Percentiles rank a stretch among this genome's conserved stretches.
Evolutionary conservation across 2,329 filamentous ascomycete species (phyloP).

Genomic region (Fusarium buharicum): DNA sequence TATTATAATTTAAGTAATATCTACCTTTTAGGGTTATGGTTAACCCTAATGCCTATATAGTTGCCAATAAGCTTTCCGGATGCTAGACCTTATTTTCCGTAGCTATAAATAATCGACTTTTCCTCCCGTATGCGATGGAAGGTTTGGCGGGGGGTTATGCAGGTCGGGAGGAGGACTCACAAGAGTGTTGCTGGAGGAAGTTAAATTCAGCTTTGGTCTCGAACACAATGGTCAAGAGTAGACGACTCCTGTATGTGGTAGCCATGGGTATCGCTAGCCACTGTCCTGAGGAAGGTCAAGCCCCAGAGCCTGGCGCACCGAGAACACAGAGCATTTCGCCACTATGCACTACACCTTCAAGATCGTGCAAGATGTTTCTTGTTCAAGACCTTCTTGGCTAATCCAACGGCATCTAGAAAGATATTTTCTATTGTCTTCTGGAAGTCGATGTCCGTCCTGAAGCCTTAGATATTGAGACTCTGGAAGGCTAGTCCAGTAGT

Average conservation of each 20-base stretch:
- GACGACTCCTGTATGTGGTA: conserved; percentile 70
- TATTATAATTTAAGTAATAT: too few relatives aligned
- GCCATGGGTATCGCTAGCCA: conserved; percentile 81
- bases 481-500: conserved; percentile 39
- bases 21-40: too few relatives aligned
- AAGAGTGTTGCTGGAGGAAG: too few relatives aligned
- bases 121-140: too few relatives aligned
- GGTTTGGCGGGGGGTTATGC: too few relatives aligned
- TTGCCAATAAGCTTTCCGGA: too few relatives aligned
- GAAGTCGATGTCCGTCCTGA: conserved; percentile 36
- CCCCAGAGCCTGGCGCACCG: conserved; percentile 73
- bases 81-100: too few relatives aligned
- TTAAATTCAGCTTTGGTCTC: too few relatives aligned
- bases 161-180: too few relatives aligned
- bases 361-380: conserved; percentile 65
- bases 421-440: conserved; percentile 42
- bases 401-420: conserved; percentile 3
- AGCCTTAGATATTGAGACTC: conserved; percentile 40
- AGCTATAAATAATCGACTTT: too few relatives aligned
- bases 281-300: conserved; percentile 81
- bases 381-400: conserved; percentile 55
- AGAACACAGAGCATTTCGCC: conserved; percentile 80
- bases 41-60: too few relatives aligned
- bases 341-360: conserved; percentile 71
- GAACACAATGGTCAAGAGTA: too few relatives aligned